These are phyloP conservation scores for Populus trichocarpa DNA, from an alignment of 441 rosid species.

Conservation along the genomic window DNA sequence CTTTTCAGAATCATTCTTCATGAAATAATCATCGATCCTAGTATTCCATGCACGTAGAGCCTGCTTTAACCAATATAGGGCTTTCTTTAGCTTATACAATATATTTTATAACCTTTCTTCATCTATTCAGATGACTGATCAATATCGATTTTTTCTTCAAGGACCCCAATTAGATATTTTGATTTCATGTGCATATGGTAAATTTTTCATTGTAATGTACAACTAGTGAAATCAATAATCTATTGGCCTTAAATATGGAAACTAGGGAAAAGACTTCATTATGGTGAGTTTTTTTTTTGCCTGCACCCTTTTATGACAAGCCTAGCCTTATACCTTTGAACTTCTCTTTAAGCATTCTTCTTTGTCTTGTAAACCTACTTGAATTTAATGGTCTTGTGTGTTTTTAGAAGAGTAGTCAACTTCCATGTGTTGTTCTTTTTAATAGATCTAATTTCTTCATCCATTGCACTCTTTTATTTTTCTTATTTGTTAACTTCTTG, in stretches of 20 bases:
- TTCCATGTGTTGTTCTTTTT: background rate
- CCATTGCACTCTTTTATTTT: no score
- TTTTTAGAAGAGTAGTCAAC: background rate
- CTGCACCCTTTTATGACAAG: background rate
- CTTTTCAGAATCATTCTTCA: no score
- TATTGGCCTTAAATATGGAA: background rate
- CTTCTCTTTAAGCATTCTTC: background rate
- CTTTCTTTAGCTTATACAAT: no score
- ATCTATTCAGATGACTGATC: background rate
- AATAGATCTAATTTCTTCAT: no score
- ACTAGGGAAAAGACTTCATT: background rate
- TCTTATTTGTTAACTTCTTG: background rate
- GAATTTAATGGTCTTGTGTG: background rate
- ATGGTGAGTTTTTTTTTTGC: background rate
- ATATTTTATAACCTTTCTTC: no score
- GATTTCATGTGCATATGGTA: background rate
- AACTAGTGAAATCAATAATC: background rate
- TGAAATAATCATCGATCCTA: no score
- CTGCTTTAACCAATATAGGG: no score
- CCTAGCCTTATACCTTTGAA: background rate
- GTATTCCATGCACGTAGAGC: no score
- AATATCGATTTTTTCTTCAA: background rate
- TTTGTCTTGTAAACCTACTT: background rate
- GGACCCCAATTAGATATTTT: background rate
- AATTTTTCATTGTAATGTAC: background rate